Evolutionary conservation across 768 basidiomycete genomes (phyloP).

Genomic region (Pulveroboletus sp.): DNA sequence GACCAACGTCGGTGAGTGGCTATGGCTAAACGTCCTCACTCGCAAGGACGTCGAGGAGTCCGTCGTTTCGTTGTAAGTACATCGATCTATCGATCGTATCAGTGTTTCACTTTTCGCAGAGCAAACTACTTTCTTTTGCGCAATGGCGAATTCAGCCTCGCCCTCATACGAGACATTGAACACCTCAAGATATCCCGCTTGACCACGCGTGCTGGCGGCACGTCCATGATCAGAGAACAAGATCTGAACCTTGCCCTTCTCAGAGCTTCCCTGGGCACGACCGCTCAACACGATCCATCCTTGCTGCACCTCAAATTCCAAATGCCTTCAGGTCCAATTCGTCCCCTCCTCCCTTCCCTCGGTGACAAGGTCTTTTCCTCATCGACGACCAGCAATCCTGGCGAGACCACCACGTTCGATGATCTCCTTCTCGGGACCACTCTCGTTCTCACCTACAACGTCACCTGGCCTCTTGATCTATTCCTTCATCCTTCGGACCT

Average conservation of each 20-base stretch:
- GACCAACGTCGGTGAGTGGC: conserved; percentile 85
- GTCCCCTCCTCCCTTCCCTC: conserved; percentile 78
- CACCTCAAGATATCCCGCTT: conserved; percentile 77
- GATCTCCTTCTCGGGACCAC: conserved; percentile 79
- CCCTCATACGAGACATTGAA: conserved; percentile 84
- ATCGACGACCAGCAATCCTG: conserved; percentile 34
- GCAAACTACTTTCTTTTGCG: conserved; percentile 85
- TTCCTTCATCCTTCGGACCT: conserved; percentile 79
- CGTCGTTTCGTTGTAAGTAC: conserved; percentile 74
- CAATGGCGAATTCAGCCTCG: conserved; percentile 82
- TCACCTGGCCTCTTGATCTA: conserved; percentile 86
- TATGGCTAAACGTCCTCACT: conserved; percentile 88
- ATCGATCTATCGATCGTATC: neutral
- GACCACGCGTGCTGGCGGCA: conserved; percentile 57
- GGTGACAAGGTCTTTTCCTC: conserved; percentile 39
- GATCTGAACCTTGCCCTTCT: conserved; percentile 85
- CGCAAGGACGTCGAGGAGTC: conserved; percentile 78
- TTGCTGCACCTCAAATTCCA: conserved; percentile 70
- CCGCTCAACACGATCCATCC: conserved; percentile 80
- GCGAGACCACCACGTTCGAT: conserved; percentile 54
- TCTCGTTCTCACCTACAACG: conserved; percentile 61
- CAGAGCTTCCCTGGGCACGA: conserved; percentile 83
- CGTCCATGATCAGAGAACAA: conserved; percentile 83
- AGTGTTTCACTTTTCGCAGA: conserved; percentile 37
- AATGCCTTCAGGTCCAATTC: conserved; percentile 76